These are phyloP conservation scores for Phytophthora multivora DNA, from an alignment of 352 stramenopile species.

Conservation along the genomic window DNA sequence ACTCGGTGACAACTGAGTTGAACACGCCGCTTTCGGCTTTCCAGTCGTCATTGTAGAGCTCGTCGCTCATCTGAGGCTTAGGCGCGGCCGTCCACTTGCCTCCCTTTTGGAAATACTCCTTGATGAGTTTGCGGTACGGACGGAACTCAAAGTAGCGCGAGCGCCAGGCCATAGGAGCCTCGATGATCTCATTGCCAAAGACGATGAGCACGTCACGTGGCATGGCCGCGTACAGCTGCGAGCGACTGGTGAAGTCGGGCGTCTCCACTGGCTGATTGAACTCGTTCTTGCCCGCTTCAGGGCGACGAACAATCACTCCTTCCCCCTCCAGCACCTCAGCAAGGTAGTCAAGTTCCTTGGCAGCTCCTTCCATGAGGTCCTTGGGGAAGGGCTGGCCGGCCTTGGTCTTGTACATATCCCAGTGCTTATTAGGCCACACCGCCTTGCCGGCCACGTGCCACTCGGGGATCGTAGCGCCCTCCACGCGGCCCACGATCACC, in stretches of 20 bases:
- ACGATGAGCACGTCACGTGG: constrained; percentile 89
- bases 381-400: constrained; percentile 78
- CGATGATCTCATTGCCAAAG: constrained; percentile 90
- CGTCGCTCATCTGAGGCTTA: constrained; percentile 91
- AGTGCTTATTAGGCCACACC: constrained; percentile 89
- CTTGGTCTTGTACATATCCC: constrained; percentile 91
- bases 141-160: constrained; percentile 92
- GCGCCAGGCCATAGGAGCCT: constrained; percentile 90
- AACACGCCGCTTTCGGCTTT: constrained; percentile 77
- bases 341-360: constrained; percentile 88
- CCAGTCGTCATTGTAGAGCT: constrained; percentile 90
- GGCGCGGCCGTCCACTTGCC: constrained; percentile 89
- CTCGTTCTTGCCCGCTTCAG: constrained; percentile 64
- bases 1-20: constrained; percentile 90
- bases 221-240: constrained; percentile 89
- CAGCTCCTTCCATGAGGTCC: constrained; percentile 74
- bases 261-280: constrained; percentile 83
- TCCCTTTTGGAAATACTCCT: constrained; percentile 90
- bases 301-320: constrained; percentile 82
- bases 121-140: constrained; percentile 88
- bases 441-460: constrained; percentile 91
- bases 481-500: constrained; percentile 89
- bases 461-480: constrained; percentile 91
- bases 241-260: constrained; percentile 85
- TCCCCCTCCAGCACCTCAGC: constrained; percentile 83